phyloP scores from a whole-genome alignment of 176 grass and related monocot genomes.

The Metroxylon sagu region DNA sequence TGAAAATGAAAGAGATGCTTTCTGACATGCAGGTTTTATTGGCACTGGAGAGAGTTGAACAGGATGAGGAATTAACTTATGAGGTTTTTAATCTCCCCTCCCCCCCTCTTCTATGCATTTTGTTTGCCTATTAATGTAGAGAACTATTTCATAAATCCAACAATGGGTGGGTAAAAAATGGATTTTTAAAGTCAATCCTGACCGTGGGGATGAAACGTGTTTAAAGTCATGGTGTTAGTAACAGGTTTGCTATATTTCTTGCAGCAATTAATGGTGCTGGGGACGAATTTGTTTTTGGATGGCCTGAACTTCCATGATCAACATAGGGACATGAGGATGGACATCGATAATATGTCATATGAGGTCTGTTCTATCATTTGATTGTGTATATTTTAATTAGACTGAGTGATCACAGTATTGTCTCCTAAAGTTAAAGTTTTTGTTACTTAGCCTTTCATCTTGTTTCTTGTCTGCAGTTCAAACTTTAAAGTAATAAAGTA shows the following conservation, averaged over 20 bases:
- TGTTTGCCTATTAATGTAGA: neutral
- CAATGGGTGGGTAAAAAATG: no score
- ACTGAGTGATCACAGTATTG: no score
- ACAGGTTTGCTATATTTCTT: neutral
- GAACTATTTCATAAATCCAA: no score
- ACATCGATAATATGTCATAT: conserved; percentile 88
- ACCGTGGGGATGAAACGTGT: no score
- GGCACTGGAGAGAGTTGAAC: conserved; percentile 1
- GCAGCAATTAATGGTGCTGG: conserved; percentile 21
- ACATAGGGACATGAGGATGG: conserved; percentile 81
- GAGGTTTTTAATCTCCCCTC: neutral
- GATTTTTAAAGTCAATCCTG: no score
- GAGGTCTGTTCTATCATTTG: conserved; percentile 39
- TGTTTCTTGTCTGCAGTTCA: no score
- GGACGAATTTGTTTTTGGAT: conserved; percentile 18
- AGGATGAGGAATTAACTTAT: neutral
- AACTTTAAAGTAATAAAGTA: no score
- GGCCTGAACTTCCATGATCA: conserved; percentile 45
- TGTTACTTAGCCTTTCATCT: no score
- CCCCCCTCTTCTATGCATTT: neutral
- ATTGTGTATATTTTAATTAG: neutral
- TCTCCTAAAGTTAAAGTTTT: no score
- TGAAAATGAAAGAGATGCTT: neutral
- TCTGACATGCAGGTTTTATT: conserved; percentile 3
- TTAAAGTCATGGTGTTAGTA: neutral